Evolutionary conservation across 2,329 filamentous ascomycete genomes (phyloP).

Genomic region (Monilinia vaccinii-corymbosi): DNA sequence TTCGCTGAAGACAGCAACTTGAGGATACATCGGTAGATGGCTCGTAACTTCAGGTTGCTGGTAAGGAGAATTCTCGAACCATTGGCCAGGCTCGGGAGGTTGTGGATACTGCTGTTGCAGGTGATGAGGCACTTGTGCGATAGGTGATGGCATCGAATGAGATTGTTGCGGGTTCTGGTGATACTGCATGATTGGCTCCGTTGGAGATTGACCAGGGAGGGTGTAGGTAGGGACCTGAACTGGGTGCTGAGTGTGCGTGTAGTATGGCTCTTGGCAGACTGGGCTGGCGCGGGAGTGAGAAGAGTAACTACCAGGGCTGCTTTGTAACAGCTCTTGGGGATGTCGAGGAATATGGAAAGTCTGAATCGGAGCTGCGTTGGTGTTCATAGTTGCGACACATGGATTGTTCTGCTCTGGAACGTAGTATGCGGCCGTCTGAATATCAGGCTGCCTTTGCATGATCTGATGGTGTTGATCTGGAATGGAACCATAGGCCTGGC

Average conservation of each 20-base stretch:
- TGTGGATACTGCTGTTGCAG: slow-evolving; percentile 34
- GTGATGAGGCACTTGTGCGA: slow-evolving; percentile 26
- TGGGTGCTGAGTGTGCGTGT: slow-evolving; percentile 41
- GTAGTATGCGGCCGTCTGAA: slow-evolving; percentile 35
- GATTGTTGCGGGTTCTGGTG: slow-evolving; percentile 25
- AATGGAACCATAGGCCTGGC: slow-evolving; percentile 37
- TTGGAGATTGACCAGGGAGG: slow-evolving; percentile 39
- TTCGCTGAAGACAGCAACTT: slow-evolving; percentile 42
- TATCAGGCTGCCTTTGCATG: slow-evolving; percentile 25
- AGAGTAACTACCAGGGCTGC: slow-evolving; percentile 50
- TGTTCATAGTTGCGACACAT: slow-evolving; percentile 52
- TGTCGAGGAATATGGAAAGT: slow-evolving; percentile 38
- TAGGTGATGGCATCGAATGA: slow-evolving; percentile 24
- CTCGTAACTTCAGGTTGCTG: slow-evolving; percentile 47
- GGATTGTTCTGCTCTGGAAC: slow-evolving; percentile 54
- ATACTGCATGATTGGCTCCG: slow-evolving; percentile 36
- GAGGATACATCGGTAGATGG: slow-evolving; percentile 43
- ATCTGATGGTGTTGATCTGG: slow-evolving; percentile 36
- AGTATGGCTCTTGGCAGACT: slow-evolving; percentile 44
- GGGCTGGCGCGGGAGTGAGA: slow-evolving; percentile 46
- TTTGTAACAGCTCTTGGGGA: slow-evolving; percentile 42
- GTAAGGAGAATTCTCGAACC: slow-evolving; percentile 44
- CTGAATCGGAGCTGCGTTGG: slow-evolving; percentile 39
- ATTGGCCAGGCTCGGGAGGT: slow-evolving; percentile 38
- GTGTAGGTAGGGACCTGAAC: slow-evolving; percentile 40